These are phyloP conservation scores for Cardamine resedifolia DNA, from an alignment of 345 rosid genomes.

Conservation along the genomic window DNA sequence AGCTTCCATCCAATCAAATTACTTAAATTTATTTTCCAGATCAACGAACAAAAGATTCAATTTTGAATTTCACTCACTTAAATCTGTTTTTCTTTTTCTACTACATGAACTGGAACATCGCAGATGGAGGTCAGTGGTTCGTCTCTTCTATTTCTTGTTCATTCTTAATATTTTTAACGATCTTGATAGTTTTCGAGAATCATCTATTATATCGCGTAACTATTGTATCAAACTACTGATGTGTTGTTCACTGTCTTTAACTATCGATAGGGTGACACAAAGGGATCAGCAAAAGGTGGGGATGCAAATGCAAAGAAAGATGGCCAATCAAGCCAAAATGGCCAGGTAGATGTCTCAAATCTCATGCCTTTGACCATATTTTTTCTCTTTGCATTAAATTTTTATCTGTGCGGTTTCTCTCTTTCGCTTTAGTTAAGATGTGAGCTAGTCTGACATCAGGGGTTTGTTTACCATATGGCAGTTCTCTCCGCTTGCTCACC, in stretches of 20 bases:
- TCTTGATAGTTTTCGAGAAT: background rate
- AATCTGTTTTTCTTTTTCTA: slow-evolving; percentile 17
- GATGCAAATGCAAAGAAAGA: slow-evolving; percentile 64
- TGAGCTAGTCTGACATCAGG: slow-evolving; percentile 1
- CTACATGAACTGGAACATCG: slow-evolving; percentile 23
- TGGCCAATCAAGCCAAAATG: slow-evolving; percentile 48
- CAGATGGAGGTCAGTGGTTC: slow-evolving; percentile 82
- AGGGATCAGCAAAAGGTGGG: slow-evolving; percentile 71
- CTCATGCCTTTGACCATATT: background rate
- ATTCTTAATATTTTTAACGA: background rate
- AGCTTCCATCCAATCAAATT: background rate
- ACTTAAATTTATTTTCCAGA: background rate
- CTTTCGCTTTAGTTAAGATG: background rate
- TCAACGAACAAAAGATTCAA: background rate
- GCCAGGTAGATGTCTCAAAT: slow-evolving; percentile 49
- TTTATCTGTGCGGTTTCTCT: background rate
- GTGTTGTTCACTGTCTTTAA: slow-evolving; percentile 8
- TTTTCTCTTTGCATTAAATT: background rate
- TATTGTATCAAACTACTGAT: slow-evolving; percentile 4
- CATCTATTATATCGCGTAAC: background rate
- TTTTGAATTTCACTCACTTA: slow-evolving; percentile 18
- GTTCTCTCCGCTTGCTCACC: slow-evolving; percentile 60
- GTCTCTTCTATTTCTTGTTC: slow-evolving; percentile 4
- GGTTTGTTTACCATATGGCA: slow-evolving; percentile 14
- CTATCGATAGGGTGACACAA: slow-evolving; percentile 67